phyloP scores from a whole-genome alignment of 1,284 basidiomycete species.

The Sporisorium exsertum region DNA sequence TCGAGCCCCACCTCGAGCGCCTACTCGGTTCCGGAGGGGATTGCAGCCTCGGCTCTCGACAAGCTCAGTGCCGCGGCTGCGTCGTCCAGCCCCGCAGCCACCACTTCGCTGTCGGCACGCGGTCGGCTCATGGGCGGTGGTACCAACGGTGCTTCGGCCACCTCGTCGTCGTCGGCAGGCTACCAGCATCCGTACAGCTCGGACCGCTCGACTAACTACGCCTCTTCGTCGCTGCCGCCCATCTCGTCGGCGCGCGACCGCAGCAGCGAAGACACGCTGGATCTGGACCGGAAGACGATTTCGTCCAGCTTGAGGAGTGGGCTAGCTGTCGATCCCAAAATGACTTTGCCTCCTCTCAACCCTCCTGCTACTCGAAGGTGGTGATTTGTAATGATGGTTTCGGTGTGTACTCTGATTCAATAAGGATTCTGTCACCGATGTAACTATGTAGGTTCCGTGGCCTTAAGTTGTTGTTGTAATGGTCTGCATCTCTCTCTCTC shows the following conservation, averaged over 20 bases:
- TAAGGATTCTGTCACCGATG: constrained; percentile 13
- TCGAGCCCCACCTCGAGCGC: constrained; percentile 48
- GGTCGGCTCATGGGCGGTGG: constrained; percentile 27
- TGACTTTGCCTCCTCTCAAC: constrained; percentile 46
- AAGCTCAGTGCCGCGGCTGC: constrained; percentile 33
- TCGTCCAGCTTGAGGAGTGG: constrained; percentile 30
- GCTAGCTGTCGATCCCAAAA: constrained; percentile 29
- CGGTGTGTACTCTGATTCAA: neutral
- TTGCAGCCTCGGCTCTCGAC: constrained; percentile 41
- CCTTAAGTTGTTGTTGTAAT: constrained; percentile 7
- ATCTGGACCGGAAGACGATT: constrained; percentile 42
- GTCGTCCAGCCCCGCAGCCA: constrained; percentile 14
- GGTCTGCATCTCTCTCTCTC: neutral
- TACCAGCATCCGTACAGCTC: constrained; percentile 55
- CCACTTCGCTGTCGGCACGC: constrained; percentile 26
- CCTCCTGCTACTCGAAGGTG: constrained; percentile 27
- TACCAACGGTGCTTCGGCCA: constrained; percentile 11
- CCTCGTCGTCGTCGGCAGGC: constrained; percentile 18
- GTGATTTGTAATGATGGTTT: constrained; percentile 14
- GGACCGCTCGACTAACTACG: constrained; percentile 49
- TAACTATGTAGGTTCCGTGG: neutral
- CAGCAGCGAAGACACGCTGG: constrained; percentile 29
- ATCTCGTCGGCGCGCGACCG: constrained; percentile 44
- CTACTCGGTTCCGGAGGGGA: constrained; percentile 43
- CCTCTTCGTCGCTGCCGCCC: constrained; percentile 36